Percentiles rank a stretch among this genome's conserved stretches.
phyloP scores from a whole-genome alignment of 2,329 filamentous ascomycete genomes.

The Colletotrichum tanaceti region DNA sequence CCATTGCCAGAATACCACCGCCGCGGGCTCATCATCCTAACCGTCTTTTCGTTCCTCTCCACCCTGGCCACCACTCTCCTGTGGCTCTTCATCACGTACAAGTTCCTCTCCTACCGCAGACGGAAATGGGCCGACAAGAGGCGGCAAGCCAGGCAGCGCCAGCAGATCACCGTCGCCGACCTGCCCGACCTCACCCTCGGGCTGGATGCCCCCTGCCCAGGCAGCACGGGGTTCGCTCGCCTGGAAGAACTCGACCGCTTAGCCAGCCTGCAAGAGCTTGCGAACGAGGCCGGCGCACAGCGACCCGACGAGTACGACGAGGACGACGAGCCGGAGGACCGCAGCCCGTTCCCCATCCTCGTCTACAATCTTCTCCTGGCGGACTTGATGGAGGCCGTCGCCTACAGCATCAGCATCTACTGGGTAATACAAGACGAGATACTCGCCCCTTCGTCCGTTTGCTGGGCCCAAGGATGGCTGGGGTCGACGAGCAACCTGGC shows the following conservation, averaged over 20 bases:
- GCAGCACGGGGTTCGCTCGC: constrained; percentile 10
- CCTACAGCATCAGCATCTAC: constrained; percentile 66
- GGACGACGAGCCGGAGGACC: background rate
- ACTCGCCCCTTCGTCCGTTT: constrained; percentile 59
- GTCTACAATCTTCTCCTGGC: constrained; percentile 70
- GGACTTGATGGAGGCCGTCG: constrained; percentile 67
- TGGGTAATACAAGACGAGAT: constrained; percentile 62
- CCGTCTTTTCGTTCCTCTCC: constrained; percentile 22
- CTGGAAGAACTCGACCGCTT: constrained; percentile 25
- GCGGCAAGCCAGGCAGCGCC: background rate
- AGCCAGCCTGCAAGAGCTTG: constrained; percentile 6
- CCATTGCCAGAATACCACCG: constrained; percentile 29
- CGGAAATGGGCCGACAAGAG: background rate
- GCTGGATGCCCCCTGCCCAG: constrained; percentile 9
- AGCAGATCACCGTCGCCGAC: background rate
- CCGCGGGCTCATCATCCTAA: constrained; percentile 22
- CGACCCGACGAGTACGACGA: background rate
- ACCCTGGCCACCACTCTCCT: constrained; percentile 14
- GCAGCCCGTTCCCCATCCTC: constrained; percentile 69
- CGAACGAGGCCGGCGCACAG: background rate
- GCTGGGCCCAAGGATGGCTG: constrained; percentile 67
- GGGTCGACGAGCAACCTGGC: constrained; percentile 68
- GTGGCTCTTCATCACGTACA: constrained; percentile 32
- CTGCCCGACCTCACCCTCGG: constrained; percentile 23
- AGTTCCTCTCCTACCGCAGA: constrained; percentile 17